Evolutionary conservation across 73 alveolate genomes (phyloP).

Genomic region (Stentor roeselii): DNA sequence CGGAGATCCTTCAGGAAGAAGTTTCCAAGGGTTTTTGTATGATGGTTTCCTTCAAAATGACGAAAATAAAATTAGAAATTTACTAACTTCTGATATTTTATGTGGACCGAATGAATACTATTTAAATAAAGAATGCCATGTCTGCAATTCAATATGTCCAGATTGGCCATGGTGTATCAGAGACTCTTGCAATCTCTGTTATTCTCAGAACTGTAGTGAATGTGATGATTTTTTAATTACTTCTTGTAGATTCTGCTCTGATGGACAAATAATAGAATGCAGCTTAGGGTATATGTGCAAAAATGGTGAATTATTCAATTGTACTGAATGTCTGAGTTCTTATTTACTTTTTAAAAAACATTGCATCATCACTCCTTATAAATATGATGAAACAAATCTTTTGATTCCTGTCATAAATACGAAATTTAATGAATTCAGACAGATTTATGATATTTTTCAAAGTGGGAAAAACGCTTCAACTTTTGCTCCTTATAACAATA

Average conservation of each 20-base stretch:
- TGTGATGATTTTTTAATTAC: background rate
- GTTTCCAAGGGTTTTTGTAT: background rate
- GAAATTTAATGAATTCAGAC: background rate
- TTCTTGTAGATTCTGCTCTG: background rate
- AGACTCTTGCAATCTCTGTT: background rate
- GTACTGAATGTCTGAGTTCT: background rate
- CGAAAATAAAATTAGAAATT: too few relatives aligned
- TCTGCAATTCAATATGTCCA: too few relatives aligned
- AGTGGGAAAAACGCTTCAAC: background rate
- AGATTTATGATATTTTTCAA: background rate
- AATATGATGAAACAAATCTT: background rate
- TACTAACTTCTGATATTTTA: too few relatives aligned
- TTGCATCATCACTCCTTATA: background rate
- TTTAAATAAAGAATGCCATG: too few relatives aligned
- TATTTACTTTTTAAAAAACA: background rate
- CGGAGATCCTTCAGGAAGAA: background rate
- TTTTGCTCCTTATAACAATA: background rate
- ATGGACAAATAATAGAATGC: background rate
- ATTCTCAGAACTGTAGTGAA: background rate
- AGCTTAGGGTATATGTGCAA: background rate
- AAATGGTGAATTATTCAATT: too few relatives aligned
- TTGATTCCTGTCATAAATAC: background rate
- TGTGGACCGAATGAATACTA: too few relatives aligned
- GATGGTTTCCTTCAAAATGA: too few relatives aligned
- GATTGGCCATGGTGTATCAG: too few relatives aligned